These are phyloP conservation scores for Sporobolomyces pararoseus DNA, from an alignment of 768 basidiomycete species.

Conservation along the genomic window DNA sequence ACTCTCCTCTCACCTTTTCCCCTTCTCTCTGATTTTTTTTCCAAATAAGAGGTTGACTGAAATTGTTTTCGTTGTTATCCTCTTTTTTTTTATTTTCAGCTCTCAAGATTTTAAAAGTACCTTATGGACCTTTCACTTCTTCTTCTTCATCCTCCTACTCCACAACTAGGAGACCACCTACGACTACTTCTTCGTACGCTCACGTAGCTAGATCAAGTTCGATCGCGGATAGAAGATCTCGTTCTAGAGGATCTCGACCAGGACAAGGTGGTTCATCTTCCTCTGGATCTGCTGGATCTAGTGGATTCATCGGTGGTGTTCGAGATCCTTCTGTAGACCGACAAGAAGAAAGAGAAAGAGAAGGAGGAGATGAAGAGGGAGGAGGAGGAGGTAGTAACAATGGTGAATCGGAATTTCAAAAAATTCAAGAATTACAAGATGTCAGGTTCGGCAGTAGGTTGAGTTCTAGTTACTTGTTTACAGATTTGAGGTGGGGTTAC, in stretches of 20 bases:
- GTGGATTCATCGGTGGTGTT: conserved; percentile 6
- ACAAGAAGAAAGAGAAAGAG: too few relatives aligned
- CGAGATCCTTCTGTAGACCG: too few relatives aligned
- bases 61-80: too few relatives aligned
- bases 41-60: neutral
- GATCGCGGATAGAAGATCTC: conserved; percentile 28
- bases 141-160: neutral
- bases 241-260: conserved; percentile 16
- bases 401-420: neutral
- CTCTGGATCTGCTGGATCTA: neutral
- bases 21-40: neutral
- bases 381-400: conserved; percentile 1
- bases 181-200: conserved; percentile 1
- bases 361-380: neutral
- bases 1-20: neutral
- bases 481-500: conserved; percentile 39
- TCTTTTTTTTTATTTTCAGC: too few relatives aligned
- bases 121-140: conserved; percentile 7
- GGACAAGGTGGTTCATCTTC: neutral
- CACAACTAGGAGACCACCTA: conserved; percentile 6
- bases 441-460: conserved; percentile 19
- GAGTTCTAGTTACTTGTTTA: conserved; percentile 32
- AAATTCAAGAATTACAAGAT: conserved; percentile 28
- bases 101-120: conserved; percentile 33
- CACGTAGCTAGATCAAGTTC: conserved; percentile 7